phyloP scores from a whole-genome alignment of 1,284 basidiomycete genomes.

The Leccinum solheimii region DNA sequence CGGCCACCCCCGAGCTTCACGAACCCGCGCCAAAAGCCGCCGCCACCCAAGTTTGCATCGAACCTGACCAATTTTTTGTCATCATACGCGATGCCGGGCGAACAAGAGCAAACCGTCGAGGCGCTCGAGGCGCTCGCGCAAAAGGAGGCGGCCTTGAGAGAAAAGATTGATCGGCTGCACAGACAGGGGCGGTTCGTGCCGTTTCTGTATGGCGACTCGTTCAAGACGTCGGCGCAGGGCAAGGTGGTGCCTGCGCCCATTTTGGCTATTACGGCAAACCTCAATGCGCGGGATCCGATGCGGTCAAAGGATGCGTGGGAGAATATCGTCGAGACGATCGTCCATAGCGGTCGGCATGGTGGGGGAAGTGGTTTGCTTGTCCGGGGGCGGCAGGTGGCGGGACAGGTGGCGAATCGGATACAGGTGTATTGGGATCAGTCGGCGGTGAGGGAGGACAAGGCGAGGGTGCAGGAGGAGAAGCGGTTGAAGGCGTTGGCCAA shows the following conservation, averaged over 20 bases:
- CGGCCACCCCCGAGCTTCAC: slow-evolving; percentile 60
- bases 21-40: slow-evolving; percentile 67
- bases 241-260: slow-evolving; percentile 10
- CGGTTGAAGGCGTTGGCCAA: slow-evolving; percentile 70
- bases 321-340: slow-evolving; percentile 48
- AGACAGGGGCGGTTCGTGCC: slow-evolving; percentile 38
- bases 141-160: slow-evolving; percentile 52
- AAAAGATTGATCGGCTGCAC: slow-evolving; percentile 52
- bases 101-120: slow-evolving; percentile 47
- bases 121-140: slow-evolving; percentile 46
- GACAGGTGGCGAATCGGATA: slow-evolving; percentile 68
- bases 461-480: slow-evolving; percentile 65
- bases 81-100: slow-evolving; percentile 58
- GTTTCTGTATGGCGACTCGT: slow-evolving; percentile 27
- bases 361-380: slow-evolving; percentile 39
- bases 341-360: slow-evolving; percentile 33
- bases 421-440: slow-evolving; percentile 79
- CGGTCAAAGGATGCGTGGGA: slow-evolving; percentile 57
- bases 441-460: slow-evolving; percentile 64
- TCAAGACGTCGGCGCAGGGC: slow-evolving; percentile 17
- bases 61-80: slow-evolving; percentile 57
- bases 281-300: slow-evolving; percentile 27
- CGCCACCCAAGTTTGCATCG: slow-evolving; percentile 48
- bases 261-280: slow-evolving; percentile 14
- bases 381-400: slow-evolving; percentile 49